Base-by-base conservation (phyloP, 768 basidiomycete species). In the Hygrocybe punicea region DNA sequence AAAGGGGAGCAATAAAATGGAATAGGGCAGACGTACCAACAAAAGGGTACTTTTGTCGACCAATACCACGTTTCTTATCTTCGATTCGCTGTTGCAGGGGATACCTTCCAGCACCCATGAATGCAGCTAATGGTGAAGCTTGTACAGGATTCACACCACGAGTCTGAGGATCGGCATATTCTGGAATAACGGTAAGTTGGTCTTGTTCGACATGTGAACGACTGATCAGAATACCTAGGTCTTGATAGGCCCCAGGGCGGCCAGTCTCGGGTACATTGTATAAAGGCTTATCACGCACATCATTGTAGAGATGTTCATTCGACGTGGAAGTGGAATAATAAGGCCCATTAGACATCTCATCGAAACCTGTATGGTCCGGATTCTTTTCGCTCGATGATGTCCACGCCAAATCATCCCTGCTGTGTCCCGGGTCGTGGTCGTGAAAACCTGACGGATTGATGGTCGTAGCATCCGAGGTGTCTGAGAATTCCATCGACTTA, bases 51-150 rank as follows among this genome's bases (percentile, higher is more conserved):
- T 69, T 82, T 72, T 98, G 96, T 19, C 90, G 80, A 6, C 89
- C 89, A 48, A 96, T 81, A 1, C 93, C 92, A 29, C 87, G 80
- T 67, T 82, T 88, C 78, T 96, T 96, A 66, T 91, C 80, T 66
- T 94, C 89, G 66, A 97, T 93, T 49, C 87, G 82, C 65, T 95
- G 88, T 59, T 89, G 83, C 29, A 89, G 39, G 4, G 88, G 87
- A 56, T 86, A 85, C 56, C 72, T 77, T 9, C 78, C 81, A 35
- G 64, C 63, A 11, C 74, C 73, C n/a, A 85, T 56, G 35, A 84
- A 74, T 47, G 65, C 71, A 8, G 65, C 64, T 3, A 84, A 71
- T 3, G 76, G 71, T 3, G 67, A 70, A 2, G 67, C 67, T n/a
- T 66, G 58, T 14, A 66, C 54, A 8, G 63, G 46, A 7, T 67